Conservation (phyloP, 345 rosid genomes). For the Mallotus nudiflorus region DNA sequence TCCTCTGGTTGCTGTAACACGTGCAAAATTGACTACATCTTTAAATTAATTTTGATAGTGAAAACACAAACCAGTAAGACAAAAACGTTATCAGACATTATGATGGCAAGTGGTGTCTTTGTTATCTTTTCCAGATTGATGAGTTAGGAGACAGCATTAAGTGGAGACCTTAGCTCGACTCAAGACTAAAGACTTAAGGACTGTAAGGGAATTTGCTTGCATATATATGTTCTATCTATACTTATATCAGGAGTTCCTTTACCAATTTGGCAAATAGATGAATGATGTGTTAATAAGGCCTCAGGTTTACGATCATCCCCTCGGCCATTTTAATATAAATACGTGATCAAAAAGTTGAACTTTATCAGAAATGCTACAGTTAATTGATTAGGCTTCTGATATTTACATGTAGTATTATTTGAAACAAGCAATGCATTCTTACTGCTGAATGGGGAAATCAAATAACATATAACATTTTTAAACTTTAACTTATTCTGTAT, state of each 20-base stretch:
- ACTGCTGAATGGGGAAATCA: not conserved
- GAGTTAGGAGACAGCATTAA: not conserved
- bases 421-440: not conserved
- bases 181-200: constrained; percentile 2
- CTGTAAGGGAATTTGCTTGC: not conserved
- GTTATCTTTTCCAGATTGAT: not conserved
- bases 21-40: not conserved
- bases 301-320: not conserved
- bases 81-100: not conserved
- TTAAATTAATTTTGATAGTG: not conserved
- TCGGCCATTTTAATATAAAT: not conserved
- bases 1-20: not conserved
- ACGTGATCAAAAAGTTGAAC: not conserved
- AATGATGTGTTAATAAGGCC: not conserved
- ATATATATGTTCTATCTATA: not conserved
- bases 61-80: not conserved
- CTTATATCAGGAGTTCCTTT: not conserved
- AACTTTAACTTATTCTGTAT: not conserved
- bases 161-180: not conserved
- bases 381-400: not conserved
- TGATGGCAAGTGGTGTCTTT: not conserved
- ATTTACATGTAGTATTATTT: constrained; percentile 2
- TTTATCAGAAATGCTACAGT: not conserved
- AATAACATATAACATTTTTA: not conserved
- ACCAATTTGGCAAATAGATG: not conserved